Percentiles rank a stretch among this genome's conserved stretches.
Conservation (phyloP, 1,284 basidiomycete genomes). For the Polyporus tsugae region DNA sequence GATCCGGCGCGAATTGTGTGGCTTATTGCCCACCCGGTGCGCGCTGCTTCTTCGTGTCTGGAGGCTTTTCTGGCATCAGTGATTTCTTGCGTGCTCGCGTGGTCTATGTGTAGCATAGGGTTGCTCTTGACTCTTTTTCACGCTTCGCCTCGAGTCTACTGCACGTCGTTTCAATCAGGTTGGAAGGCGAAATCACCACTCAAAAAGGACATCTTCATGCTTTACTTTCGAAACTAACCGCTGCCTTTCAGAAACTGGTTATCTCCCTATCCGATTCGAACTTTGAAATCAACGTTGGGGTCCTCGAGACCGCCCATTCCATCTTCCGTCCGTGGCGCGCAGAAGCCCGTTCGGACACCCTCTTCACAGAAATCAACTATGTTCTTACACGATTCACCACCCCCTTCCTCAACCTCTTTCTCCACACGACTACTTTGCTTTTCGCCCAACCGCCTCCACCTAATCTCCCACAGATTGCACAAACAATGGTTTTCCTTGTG, state of each 20-base stretch:
- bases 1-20: too few relatives aligned
- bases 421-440: constrained; percentile 65
- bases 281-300: constrained; percentile 88
- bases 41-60: too few relatives aligned
- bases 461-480: constrained; percentile 64
- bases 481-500: constrained; percentile 80
- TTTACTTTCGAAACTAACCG: background rate
- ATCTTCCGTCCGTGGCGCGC: constrained; percentile 96
- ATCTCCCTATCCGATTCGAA: constrained; percentile 79
- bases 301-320: constrained; percentile 94
- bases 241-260: constrained; percentile 79
- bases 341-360: constrained; percentile 86
- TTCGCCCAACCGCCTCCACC: constrained; percentile 51
- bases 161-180: too few relatives aligned
- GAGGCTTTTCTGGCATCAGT: too few relatives aligned
- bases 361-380: constrained; percentile 94
- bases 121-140: too few relatives aligned
- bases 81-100: too few relatives aligned
- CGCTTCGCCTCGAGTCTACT: too few relatives aligned
- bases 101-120: too few relatives aligned
- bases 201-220: too few relatives aligned
- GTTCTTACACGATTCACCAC: constrained; percentile 87
- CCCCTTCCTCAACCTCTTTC: constrained; percentile 87
- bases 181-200: too few relatives aligned
- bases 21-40: too few relatives aligned